These are phyloP conservation scores for Protomyces gravidus DNA, from an alignment of 1,139 yeast species.

Conservation along the genomic window DNA sequence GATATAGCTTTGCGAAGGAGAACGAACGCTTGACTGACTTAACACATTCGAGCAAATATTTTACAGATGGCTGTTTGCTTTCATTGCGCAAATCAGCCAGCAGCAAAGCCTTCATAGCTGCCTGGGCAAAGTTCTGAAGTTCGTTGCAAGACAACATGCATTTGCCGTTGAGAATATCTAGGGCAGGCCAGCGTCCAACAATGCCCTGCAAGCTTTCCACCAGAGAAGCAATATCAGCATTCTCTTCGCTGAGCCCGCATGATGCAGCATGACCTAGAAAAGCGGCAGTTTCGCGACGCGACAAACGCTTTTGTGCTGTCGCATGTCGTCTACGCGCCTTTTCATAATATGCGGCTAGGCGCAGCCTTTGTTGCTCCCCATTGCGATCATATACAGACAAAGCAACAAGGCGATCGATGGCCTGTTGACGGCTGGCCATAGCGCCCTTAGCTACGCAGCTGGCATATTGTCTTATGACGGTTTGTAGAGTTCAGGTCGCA, in stretches of 20 bases:
- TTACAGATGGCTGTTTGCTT: too few species aligned
- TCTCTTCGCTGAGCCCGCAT: background rate
- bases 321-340: background rate
- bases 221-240: background rate
- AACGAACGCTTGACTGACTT: too few species aligned
- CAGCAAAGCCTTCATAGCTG: background rate
- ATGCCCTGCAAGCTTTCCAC: background rate
- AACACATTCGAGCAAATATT: too few species aligned
- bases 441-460: background rate
- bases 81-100: too few species aligned
- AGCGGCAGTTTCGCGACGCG: background rate
- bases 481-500: background rate
- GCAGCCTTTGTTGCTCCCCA: background rate
- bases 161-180: background rate
- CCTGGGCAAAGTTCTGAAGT: slow-evolving; percentile 1
- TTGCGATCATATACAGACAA: background rate
- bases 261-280: background rate
- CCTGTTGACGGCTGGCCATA: background rate
- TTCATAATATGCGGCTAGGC: background rate
- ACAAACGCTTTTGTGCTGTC: background rate
- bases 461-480: background rate
- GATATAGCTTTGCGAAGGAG: background rate
- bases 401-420: background rate
- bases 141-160: background rate
- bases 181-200: slow-evolving; percentile 10